Evolutionary conservation across 345 rosid genomes (phyloP).

Genomic region (Melaleuca alternifolia): DNA sequence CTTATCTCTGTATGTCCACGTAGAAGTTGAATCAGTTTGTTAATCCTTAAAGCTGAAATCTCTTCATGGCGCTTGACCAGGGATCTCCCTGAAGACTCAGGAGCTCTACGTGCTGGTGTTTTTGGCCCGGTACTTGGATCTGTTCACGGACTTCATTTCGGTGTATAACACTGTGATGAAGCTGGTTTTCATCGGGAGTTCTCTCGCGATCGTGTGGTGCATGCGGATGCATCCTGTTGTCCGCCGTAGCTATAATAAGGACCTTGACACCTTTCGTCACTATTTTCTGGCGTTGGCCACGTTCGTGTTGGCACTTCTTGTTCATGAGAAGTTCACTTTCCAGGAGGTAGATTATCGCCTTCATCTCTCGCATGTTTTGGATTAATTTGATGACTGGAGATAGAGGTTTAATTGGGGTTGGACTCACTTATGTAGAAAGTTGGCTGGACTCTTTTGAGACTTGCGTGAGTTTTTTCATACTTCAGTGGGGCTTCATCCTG

Average conservation of each 20-base stretch:
- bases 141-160: conserved; percentile 65
- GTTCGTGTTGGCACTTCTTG: conserved; percentile 47
- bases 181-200: conserved; percentile 72
- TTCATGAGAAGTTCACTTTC: conserved; percentile 69
- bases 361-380: background rate
- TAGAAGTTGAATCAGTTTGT: background rate
- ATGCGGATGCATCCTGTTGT: conserved; percentile 70
- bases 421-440: background rate
- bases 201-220: conserved; percentile 86
- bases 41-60: background rate
- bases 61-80: conserved; percentile 9
- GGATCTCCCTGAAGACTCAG: conserved; percentile 88
- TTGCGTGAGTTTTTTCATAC: background rate
- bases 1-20: background rate
- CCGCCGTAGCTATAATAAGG: conserved; percentile 61
- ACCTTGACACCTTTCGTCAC: conserved; percentile 88
- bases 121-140: conserved; percentile 80
- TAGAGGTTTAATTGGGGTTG: background rate
- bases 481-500: no score
- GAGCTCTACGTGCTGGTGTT: conserved; percentile 87
- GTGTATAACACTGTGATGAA: conserved; percentile 86
- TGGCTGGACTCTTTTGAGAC: background rate
- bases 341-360: conserved; percentile 47
- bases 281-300: conserved; percentile 40
- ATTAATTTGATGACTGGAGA: background rate